Evolutionary conservation across 73 alveolate species (phyloP).

Genomic region (Uronychia binucleata): DNA sequence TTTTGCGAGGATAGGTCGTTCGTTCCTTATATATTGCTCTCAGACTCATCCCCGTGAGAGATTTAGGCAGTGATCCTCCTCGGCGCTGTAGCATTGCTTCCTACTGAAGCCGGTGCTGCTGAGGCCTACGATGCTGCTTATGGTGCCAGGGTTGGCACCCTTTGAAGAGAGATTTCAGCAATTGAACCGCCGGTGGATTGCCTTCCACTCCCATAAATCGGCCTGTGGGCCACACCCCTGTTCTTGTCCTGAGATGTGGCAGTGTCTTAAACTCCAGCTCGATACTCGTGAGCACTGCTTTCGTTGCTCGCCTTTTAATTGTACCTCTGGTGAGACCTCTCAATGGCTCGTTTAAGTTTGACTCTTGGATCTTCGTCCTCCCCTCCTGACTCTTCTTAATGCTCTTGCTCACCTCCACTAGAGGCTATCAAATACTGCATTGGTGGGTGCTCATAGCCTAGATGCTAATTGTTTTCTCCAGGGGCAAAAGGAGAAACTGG

Average conservation of each 20-base stretch:
- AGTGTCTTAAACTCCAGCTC: background rate
- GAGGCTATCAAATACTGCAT: background rate
- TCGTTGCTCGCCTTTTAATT: background rate
- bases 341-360: background rate
- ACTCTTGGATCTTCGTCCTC: background rate
- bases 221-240: background rate
- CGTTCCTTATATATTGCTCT: background rate
- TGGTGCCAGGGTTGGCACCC: background rate
- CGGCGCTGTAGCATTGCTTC: background rate
- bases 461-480: too few relatives aligned
- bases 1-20: background rate
- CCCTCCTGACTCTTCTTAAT: too few relatives aligned
- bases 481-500: too few relatives aligned
- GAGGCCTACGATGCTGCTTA: background rate
- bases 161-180: background rate
- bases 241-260: background rate
- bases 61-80: background rate
- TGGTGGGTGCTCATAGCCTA: too few relatives aligned
- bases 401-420: background rate
- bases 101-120: background rate
- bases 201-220: background rate
- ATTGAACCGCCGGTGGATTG: background rate
- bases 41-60: background rate
- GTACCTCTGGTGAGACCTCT: background rate
- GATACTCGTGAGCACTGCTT: background rate